Base-by-base conservation (phyloP, 2,329 filamentous ascomycete species). In the Byssoonygena ceratinophila region DNA sequence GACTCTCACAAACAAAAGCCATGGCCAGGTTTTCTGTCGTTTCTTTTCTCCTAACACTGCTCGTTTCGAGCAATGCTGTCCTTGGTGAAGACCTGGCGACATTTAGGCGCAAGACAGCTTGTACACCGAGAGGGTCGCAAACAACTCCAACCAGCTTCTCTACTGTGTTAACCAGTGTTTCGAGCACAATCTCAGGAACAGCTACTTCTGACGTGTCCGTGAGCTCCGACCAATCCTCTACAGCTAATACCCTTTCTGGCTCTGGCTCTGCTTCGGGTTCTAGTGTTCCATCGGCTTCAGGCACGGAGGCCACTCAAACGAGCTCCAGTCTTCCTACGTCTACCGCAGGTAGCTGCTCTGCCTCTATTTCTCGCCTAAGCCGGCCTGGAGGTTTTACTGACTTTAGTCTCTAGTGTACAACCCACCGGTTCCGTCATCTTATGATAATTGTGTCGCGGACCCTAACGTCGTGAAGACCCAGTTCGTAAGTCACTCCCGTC, bases 351-450 rank as follows among this genome's bases (percentile, higher is more conserved):
- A 44, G 11, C 8, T 44, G 27, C n/a, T 16, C 20, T 23, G 7
- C 39, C 11, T 23, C 18, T 8, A 2, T 23, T 23, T 41, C 20
- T 29, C 27, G 27, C 9, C 9, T 29, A 34, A 5, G 12, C 4
- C 6, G 32, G 7, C 12, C 6, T 34, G 9, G n/a, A n/a, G 9
- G 20, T 4, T n/a, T 29, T 11, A 22, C 20, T 44, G 8, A 25
- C 40, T 20, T 37, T 34, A 41, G 4, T 29, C 48, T 36, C 7
- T 34, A 34, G 32, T 34, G 29, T 47, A 47, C 45, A 47, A 34
- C 27, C 45, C 45, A 27, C 48, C 48, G 11, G 11, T 51, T 36
- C 39, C 39, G 12, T 8, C 37, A 16, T 36, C 43, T 9, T 51
- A 44, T 27, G 40, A 44, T 3, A 25, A 44, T 22, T 44, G 40